Evolutionary conservation across 2,329 filamentous ascomycete species (phyloP).

Genomic region (Penicillium frequentans): DNA sequence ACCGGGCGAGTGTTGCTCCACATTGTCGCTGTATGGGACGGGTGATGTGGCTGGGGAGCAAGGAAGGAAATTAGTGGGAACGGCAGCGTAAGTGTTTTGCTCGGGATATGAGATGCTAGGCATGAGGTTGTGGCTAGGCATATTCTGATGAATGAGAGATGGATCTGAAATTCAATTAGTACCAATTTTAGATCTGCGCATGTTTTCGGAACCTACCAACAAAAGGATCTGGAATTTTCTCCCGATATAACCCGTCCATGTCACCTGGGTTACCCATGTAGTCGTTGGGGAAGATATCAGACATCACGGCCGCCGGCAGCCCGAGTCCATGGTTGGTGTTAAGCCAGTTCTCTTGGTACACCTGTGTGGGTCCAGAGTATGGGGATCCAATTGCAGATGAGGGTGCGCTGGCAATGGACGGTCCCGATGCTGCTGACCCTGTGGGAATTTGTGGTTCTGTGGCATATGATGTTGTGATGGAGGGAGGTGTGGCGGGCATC

Average conservation of each 20-base stretch:
- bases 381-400: slow-evolving; percentile 69
- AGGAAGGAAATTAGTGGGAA: slow-evolving; percentile 31
- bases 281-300: slow-evolving; percentile 58
- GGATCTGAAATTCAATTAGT: slow-evolving; percentile 48
- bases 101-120: slow-evolving; percentile 36
- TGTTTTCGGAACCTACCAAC: slow-evolving; percentile 29
- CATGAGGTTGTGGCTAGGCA: slow-evolving; percentile 32
- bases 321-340: slow-evolving; percentile 54
- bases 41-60: slow-evolving; percentile 40
- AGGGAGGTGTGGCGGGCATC: slow-evolving; percentile 35
- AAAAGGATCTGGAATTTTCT: slow-evolving; percentile 42
- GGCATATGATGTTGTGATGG: slow-evolving; percentile 28
- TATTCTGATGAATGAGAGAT: slow-evolving; percentile 55
- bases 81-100: slow-evolving; percentile 28
- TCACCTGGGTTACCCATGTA: slow-evolving; percentile 49
- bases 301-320: slow-evolving; percentile 63
- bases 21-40: slow-evolving; percentile 29
- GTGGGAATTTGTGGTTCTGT: slow-evolving; percentile 53
- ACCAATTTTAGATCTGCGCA: not conserved
- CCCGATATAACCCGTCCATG: slow-evolving; percentile 42
- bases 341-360: slow-evolving; percentile 61
- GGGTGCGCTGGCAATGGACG: slow-evolving; percentile 57
- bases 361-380: slow-evolving; percentile 61
- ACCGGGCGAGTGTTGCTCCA: slow-evolving; percentile 30
- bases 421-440: slow-evolving; percentile 61